Evolutionary conservation across 2,329 filamentous ascomycete genomes (phyloP).

Genomic region (Colletotrichum sp.): DNA sequence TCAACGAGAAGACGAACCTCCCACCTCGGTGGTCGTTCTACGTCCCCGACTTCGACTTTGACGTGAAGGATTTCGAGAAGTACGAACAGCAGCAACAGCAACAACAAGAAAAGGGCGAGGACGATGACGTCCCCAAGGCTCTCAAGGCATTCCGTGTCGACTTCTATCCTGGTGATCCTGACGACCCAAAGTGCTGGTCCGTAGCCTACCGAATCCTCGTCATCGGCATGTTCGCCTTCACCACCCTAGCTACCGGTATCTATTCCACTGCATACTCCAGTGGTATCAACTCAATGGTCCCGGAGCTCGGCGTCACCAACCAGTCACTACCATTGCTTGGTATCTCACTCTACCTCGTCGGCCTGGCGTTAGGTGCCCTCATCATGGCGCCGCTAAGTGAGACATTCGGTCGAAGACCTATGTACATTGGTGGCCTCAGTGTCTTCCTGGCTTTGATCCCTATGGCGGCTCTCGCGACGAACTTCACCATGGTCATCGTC

Average conservation of each 20-base stretch:
- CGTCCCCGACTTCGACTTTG: conserved; percentile 24
- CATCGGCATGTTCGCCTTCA: conserved; percentile 14
- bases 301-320: conserved; percentile 1
- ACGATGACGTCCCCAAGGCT: not conserved
- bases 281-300: conserved; percentile 7
- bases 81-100: not conserved
- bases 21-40: conserved; percentile 23
- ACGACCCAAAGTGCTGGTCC: conserved; percentile 48
- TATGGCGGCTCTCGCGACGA: conserved; percentile 39
- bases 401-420: conserved; percentile 56
- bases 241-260: conserved; percentile 14
- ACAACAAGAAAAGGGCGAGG: not conserved
- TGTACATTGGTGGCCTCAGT: conserved; percentile 59
- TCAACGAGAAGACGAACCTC: conserved; percentile 22
- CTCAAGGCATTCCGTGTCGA: conserved; percentile 59
- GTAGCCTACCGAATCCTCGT: not conserved
- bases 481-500: conserved; percentile 59
- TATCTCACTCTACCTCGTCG: conserved; percentile 66
- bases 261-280: conserved; percentile 12
- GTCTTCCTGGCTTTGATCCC: conserved; percentile 63
- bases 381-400: conserved; percentile 64
- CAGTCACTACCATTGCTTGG: conserved; percentile 61
- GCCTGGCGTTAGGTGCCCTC: conserved; percentile 63
- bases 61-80: conserved; percentile 15
- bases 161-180: conserved; percentile 56